Base-by-base conservation (phyloP, 1,284 basidiomycete genomes). In the Porogramme epimiltina region DNA sequence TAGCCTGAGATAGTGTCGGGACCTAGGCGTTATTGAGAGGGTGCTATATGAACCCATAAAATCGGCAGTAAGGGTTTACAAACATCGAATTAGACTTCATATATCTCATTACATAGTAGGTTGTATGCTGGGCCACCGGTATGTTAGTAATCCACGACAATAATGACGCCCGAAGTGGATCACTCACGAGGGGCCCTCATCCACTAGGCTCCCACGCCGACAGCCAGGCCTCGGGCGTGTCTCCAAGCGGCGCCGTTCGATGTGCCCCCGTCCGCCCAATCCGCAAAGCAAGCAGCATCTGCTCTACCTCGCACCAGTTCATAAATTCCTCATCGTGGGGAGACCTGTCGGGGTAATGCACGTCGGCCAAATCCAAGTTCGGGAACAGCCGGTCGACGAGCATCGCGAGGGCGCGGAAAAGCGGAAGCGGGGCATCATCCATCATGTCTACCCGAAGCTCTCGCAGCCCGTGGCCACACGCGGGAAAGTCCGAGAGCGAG, bases 301-400 rank as follows among this genome's bases (percentile, higher is more conserved):
- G 50, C 41, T 52, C 50, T 1, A 52, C 50, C 10, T 52, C 45
- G 36, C 20, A 38, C 50, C 50, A 52, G 19, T 39, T 25, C 33
- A 15, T 39, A 47, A 9, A 31, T 8, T 6, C 28, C 28, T 33
- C 19, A 2, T 22, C 18, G 16, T 24, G n/a, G 3, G 22, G 28
- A n/a, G 6, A 15, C 24, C 16, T 3, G 16, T 34, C 33, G 3
- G 39, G 25, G 20, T 52, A 52, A 33, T 26, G 23, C n/a, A 43
- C 45, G 34, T 47, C 50, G 31, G 33, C 24, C 10, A 52, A 11
- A 20, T 52, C 50, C 18, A 52, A 40, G 40, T 43, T 22, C 18
- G 50, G 45, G 28, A 52, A 52, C 25, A 52, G 24, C 16, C 50
- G 39, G 36, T 52, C 50, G n/a, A 47, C 13, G 19, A 42, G 22